phyloP scores from a whole-genome alignment of 1,284 basidiomycete genomes.

The Fomitopsis pinicola region DNA sequence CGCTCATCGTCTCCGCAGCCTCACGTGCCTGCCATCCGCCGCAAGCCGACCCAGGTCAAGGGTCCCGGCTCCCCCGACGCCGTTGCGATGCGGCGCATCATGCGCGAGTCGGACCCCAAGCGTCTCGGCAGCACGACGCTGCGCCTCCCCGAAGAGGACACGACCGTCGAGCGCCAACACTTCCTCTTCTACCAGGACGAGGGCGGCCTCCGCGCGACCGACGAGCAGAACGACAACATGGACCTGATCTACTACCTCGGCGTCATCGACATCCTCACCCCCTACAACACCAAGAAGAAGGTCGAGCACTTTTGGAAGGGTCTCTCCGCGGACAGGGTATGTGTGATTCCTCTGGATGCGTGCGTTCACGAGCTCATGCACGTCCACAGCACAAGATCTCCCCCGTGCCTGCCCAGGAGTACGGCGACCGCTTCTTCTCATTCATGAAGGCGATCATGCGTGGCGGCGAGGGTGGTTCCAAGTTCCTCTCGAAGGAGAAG shows the following conservation, averaged over 20 bases:
- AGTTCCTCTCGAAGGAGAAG: constrained; percentile 42
- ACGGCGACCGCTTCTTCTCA: constrained; percentile 81
- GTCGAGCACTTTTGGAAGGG: constrained; percentile 94
- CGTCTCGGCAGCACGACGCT: constrained; percentile 56
- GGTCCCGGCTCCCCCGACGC: constrained; percentile 65
- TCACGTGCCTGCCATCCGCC: constrained; percentile 49
- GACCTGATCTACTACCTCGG: constrained; percentile 92
- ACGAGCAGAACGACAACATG: constrained; percentile 73
- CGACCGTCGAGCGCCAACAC: constrained; percentile 67
- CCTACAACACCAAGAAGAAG: constrained; percentile 78
- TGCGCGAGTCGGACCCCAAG: constrained; percentile 81
- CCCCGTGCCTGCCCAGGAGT: constrained; percentile 82
- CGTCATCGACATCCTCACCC: constrained; percentile 93
- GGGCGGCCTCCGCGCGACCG: constrained; percentile 87
- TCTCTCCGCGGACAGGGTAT: constrained; percentile 77
- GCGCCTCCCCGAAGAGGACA: constrained; percentile 67
- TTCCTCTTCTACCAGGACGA: constrained; percentile 98
- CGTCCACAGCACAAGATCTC: constrained; percentile 82
- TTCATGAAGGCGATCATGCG: constrained; percentile 89
- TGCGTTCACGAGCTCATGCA: constrained; percentile 1
- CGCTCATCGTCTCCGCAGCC: constrained; percentile 42
- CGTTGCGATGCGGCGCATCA: constrained; percentile 79
- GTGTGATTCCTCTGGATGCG: constrained; percentile 28
- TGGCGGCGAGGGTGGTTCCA: constrained; percentile 66
- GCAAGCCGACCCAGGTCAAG: constrained; percentile 55